Evolutionary conservation across 176 grass and related monocot species (phyloP).

Genomic region (Panicum miliaceum): DNA sequence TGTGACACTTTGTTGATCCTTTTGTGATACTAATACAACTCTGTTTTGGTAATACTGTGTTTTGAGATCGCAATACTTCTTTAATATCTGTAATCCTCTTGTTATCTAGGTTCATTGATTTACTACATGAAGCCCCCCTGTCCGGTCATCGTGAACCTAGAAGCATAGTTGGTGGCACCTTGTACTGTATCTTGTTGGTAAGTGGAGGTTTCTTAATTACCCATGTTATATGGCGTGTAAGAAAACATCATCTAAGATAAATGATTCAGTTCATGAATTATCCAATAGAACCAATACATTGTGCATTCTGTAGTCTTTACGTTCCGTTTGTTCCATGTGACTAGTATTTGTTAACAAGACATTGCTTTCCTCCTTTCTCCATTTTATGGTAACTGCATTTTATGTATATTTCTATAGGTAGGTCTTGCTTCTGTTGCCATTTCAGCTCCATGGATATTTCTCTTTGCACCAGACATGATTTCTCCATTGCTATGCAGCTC

Average conservation of each 20-base stretch:
- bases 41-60: neutral
- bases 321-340: neutral
- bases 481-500: slow-evolving; percentile 84
- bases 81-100: slow-evolving; percentile 8
- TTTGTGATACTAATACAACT: neutral
- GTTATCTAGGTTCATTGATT: slow-evolving; percentile 79
- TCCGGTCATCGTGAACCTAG: slow-evolving; percentile 83
- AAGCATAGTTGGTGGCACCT: slow-evolving; percentile 76
- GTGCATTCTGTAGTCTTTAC: neutral
- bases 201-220: slow-evolving; percentile 42
- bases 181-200: slow-evolving; percentile 95
- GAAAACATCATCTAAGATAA: neutral
- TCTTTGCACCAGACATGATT: slow-evolving; percentile 67
- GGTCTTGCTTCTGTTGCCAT: slow-evolving; percentile 74
- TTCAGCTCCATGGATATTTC: slow-evolving; percentile 93
- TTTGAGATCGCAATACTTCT: neutral
- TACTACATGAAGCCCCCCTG: slow-evolving; percentile 80
- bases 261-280: slow-evolving; percentile 4
- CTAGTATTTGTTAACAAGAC: neutral
- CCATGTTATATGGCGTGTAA: neutral
- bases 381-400: slow-evolving; percentile 22
- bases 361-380: neutral
- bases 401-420: slow-evolving; percentile 63
- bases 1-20: neutral
- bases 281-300: neutral